Conservation (phyloP, 169 alveolate species). For the Amoebophrya sp. region DNA sequence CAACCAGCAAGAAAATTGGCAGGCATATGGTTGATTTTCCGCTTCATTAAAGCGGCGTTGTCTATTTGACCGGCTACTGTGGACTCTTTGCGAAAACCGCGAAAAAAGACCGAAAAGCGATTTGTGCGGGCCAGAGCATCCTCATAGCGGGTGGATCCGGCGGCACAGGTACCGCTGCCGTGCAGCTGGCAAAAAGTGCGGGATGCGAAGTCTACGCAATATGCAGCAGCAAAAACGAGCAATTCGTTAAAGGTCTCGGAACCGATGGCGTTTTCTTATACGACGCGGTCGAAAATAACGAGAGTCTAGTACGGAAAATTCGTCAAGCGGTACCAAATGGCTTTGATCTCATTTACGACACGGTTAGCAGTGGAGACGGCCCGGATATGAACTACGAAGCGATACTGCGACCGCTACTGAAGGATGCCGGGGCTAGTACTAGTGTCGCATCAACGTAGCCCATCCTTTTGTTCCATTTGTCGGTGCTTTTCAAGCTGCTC, state of each 20-base stretch:
- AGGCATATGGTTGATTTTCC: too few species aligned
- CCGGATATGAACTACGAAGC: neutral
- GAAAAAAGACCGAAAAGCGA: neutral
- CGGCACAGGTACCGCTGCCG: constrained; percentile 25
- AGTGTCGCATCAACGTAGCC: neutral
- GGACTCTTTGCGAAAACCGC: neutral
- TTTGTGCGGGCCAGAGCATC: neutral
- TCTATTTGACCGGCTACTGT: neutral
- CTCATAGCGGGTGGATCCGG: constrained; percentile 6
- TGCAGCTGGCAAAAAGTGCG: neutral
- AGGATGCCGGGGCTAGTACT: neutral
- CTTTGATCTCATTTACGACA: constrained; percentile 17
- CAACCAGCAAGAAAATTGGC: too few species aligned
- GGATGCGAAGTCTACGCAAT: constrained; percentile 22
- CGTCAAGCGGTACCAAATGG: too few species aligned
- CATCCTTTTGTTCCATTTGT: neutral
- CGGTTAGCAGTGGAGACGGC: neutral
- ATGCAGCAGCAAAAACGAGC: constrained; percentile 24
- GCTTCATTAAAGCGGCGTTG: too few species aligned
- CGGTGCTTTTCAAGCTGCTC: neutral
- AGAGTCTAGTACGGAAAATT: too few species aligned
- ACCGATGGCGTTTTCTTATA: neutral
- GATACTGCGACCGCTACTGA: neutral
- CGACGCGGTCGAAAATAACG: too few species aligned
- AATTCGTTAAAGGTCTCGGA: neutral